Evolutionary conservation across 495 filamentous ascomycete genomes (phyloP), one percentile per base, ranked within the genome.

Genomic region (Clavariopsis aquatica): DNA sequence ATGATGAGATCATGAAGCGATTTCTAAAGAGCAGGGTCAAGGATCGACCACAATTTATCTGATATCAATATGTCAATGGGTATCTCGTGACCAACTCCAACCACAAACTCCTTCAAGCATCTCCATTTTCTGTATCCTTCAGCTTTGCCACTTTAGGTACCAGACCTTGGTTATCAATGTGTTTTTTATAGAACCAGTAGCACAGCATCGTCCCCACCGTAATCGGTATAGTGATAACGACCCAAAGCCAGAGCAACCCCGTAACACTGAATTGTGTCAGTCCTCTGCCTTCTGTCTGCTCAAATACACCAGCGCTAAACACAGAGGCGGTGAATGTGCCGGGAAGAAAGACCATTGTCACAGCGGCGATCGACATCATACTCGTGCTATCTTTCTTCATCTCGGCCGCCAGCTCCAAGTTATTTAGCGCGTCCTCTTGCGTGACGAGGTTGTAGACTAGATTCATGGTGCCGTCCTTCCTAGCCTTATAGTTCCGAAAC

Each of bases 291-390:
- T 34, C 31, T 34, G 5, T 34, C 31, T 34, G 31, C 31, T 34
- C 31, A 34, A 34, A 34, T 6, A 34, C 12, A 5, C 31, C 31
- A 5, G 31, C 31, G 31, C 31, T 34, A 34, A 34, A 34, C 12
- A 34, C 31, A 34, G 31, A 34, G 1, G 52, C 61, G 1, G 43
- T 38, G 46, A 65, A 65, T 2, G 62, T 58, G 3, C 53, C 58
- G 22, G 63, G 52, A 9, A 69, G 54, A 57, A 75, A 72, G 15
- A 69, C 56, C 49, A 73, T 57, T 22, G 73, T 69, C 54, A 75
- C 55, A 6, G 51, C 61, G 6, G 64, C 27, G 34, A 73, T 72
- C 2, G 60, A 64, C n/a, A 71, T 65, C 60, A 68, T 71, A 27
- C 22, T 46, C n/a, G 60, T 52, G 28, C 54, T 64, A 47, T 61